Evolutionary conservation across 2,329 filamentous ascomycete genomes (phyloP), one percentile per base, ranked within the genome.

Genomic region (Apiospora koreana): DNA sequence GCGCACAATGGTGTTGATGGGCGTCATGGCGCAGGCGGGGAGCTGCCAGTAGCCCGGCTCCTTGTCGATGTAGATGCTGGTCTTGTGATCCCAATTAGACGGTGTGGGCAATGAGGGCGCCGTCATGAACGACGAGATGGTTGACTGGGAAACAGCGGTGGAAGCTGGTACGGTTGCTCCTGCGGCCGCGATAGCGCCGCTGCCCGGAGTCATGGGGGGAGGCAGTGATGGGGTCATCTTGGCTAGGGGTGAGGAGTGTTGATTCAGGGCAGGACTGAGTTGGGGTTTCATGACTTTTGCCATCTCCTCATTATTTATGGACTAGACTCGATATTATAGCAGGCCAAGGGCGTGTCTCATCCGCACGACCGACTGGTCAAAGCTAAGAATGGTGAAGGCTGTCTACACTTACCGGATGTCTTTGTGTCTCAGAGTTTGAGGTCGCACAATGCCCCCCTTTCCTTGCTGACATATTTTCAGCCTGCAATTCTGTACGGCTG

Each of bases 1-100:
- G 28, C 50, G 50, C 50, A 58, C 50, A 28, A 58, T 58, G 50
- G 50, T 58, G 50, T 28, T 58, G 50, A 58, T 58, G 50, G 50
- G 50, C 28, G 50, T 58, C 16, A 58, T 9, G 28, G 50, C 50
- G 50, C 50, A 58, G 28, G 50, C 28, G 16, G 50, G 50, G 12
- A 35, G 50, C 50, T 58, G 50, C 50, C 18, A 21, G 18, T 58
- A 58, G 50, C 28, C 50, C 28, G 50, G 28, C 18, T 16, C 50
- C 16, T 58, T 28, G 28, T 58, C 28, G 50, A 58, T 28, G 50
- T 58, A 58, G 28, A 58, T 28, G 50, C 50, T 28, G 28, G 28
- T 58, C 50, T 35, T 35, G 50, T n/a, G 50, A 18, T 58, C 50
- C 50, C 50, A 35, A 18, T 35, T 35, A 18, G 50, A 35, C 2